Conservation (phyloP, 306 rosid genomes). For the Lagenaria siceraria region DNA sequence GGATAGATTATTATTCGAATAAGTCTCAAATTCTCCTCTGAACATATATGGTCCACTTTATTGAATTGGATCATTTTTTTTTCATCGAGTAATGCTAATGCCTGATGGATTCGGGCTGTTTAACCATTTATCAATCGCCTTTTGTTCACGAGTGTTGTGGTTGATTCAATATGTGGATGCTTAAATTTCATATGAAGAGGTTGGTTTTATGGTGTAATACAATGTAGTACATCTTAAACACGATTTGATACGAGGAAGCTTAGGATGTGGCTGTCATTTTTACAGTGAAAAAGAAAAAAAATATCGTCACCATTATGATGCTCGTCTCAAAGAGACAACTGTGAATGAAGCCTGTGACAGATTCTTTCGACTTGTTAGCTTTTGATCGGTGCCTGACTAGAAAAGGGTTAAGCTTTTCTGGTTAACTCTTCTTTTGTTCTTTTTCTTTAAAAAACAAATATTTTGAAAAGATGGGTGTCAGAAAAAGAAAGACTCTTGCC, state of each 20-base stretch:
- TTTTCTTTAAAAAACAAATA: not conserved
- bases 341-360: not conserved
- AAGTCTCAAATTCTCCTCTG: not conserved
- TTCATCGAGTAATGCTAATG: not conserved
- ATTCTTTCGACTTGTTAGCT: not conserved
- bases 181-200: not conserved
- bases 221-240: not conserved
- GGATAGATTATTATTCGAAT: constrained; percentile 2
- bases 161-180: not conserved
- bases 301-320: no score
- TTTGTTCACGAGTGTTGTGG: not conserved
- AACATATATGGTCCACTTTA: not conserved
- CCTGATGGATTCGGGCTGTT: not conserved
- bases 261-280: not conserved
- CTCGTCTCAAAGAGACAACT: not conserved
- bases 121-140: not conserved
- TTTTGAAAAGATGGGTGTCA: no score
- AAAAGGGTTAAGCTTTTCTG: not conserved
- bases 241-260: not conserved
- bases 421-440: not conserved
- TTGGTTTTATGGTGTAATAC: not conserved
- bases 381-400: not conserved
- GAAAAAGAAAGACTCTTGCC: no score
- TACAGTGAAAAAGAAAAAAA: not conserved
- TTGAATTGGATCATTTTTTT: not conserved